Evolutionary conservation across 371 early-diverging fungal species (phyloP).

Genomic region (Smittium culicis): DNA sequence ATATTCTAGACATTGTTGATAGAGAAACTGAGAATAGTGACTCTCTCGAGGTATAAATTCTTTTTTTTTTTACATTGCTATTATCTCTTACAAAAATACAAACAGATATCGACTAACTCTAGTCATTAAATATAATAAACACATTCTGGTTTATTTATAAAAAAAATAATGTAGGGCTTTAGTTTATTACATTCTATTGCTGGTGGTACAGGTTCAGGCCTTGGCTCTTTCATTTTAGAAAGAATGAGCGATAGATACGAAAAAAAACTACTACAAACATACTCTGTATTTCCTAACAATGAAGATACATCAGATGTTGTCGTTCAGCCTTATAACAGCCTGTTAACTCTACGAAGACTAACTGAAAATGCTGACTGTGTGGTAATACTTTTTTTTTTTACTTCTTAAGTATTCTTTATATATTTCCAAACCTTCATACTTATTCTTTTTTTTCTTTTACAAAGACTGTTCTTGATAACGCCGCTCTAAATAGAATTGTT

Average conservation of each 20-base stretch:
- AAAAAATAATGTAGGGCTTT: slow-evolving; percentile 57
- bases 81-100: not conserved
- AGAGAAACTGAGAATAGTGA: slow-evolving; percentile 90
- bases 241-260: slow-evolving; percentile 88
- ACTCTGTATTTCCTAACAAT: slow-evolving; percentile 98
- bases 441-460: slow-evolving; percentile 12
- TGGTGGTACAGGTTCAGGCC: slow-evolving; percentile 94
- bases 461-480: slow-evolving; percentile 79
- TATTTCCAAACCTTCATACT: not conserved
- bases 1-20: slow-evolving; percentile 85
- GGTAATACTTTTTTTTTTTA: too few relatives aligned
- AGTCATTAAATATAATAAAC: not conserved
- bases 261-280: slow-evolving; percentile 95
- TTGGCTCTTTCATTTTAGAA: slow-evolving; percentile 83
- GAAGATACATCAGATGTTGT: slow-evolving; percentile 96
- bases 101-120: slow-evolving; percentile 16
- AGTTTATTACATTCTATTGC: slow-evolving; percentile 87
- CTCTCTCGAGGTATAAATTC: slow-evolving; percentile 44
- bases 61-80: slow-evolving; percentile 19
- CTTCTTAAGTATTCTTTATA: too few relatives aligned
- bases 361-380: slow-evolving; percentile 91
- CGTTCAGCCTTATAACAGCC: slow-evolving; percentile 99
- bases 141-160: not conserved
- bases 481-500: slow-evolving; percentile 86
- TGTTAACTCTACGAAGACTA: slow-evolving; percentile 86